Evolutionary conservation across 2,329 filamentous ascomycete genomes (phyloP).

Genomic region (Colletotrichum tabaci): DNA sequence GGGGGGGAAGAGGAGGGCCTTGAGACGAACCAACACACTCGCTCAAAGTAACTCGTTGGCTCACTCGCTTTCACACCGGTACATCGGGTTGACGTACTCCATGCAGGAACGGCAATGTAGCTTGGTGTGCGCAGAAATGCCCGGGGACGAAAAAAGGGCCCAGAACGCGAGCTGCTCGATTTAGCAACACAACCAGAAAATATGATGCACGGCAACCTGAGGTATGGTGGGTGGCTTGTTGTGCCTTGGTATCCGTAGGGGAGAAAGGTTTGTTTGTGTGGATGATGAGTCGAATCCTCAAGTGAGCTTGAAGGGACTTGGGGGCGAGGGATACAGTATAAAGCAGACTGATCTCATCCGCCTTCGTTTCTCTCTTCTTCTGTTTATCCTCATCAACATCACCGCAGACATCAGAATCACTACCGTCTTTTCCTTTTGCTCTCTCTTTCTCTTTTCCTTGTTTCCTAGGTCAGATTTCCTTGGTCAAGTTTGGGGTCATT

Average conservation of each 20-base stretch:
- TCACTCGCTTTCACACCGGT: slow-evolving; percentile 6
- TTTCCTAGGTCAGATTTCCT: slow-evolving; percentile 46
- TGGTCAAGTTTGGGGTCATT: slow-evolving; percentile 44
- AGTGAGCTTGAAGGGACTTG: neutral
- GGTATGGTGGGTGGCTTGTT: neutral
- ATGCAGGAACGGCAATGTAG: slow-evolving; percentile 12
- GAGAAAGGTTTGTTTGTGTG: neutral
- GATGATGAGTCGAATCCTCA: neutral
- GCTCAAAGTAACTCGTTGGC: neutral
- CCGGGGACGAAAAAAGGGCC: neutral
- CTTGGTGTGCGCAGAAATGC: neutral
- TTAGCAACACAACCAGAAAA: slow-evolving; percentile 39
- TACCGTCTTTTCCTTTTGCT: slow-evolving; percentile 46
- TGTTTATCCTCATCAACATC: slow-evolving; percentile 27
- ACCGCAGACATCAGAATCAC: slow-evolving; percentile 39
- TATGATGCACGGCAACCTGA: slow-evolving; percentile 13
- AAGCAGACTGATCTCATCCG: slow-evolving; percentile 22
- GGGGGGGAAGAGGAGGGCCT: neutral
- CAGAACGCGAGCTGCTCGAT: slow-evolving; percentile 33
- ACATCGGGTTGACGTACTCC: neutral
- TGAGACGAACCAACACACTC: slow-evolving; percentile 10
- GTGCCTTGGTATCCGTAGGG: neutral
- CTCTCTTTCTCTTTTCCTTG: slow-evolving; percentile 45
- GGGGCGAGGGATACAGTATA: slow-evolving; percentile 17
- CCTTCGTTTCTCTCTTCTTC: neutral